Evolutionary conservation across 1,139 yeast genomes (phyloP), one percentile per base, ranked within the genome.

Genomic region (Yamadazyma buinensis): DNA sequence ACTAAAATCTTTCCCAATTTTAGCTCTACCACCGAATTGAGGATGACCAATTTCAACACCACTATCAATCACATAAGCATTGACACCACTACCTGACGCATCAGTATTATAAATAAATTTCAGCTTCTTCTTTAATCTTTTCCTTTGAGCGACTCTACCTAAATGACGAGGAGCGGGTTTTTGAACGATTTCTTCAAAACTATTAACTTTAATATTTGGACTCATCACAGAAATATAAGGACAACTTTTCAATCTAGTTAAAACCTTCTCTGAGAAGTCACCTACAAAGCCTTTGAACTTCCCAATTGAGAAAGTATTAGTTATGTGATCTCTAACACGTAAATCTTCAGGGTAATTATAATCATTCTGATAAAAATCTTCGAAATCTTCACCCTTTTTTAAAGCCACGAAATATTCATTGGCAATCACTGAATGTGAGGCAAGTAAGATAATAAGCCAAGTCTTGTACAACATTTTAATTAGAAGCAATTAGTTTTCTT

Each of bases 11-110:
- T 53, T 64, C 0, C 87, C 90, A 33, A 54, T 46, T 2, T 42
- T 41, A 0, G 80, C 87, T 37, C 94, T 63, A 0, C 80, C 81
- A 41, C 74, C 80, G 49, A 84, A 81, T 28, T 84, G 85, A 0
- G 78, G 77, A 48, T 81, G 84, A 1, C 64, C 67, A 13, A 64
- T 51, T 36, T 67, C 65, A 19, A 84, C 60, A 0, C 95, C 95
- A 1, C 95, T 82, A 54, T 88, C 97, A 29, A 87, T 62, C n/a
- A 88, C 76, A 54, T 86, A 88, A 1, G 79, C 95, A 43, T 70
- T 73, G 0, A 85, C 84, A 12, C 71, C 77, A 7, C 57, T 33
- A 2, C 62, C 66, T 19, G 47, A 42, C 7, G 51, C 49, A 2
- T 49, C 41, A 7, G 38, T 43, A 27, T 61, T 58, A 35, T 57